Base-by-base conservation (phyloP, 2,329 filamentous ascomycete genomes). In the Pseudogymnoascus sp. region DNA sequence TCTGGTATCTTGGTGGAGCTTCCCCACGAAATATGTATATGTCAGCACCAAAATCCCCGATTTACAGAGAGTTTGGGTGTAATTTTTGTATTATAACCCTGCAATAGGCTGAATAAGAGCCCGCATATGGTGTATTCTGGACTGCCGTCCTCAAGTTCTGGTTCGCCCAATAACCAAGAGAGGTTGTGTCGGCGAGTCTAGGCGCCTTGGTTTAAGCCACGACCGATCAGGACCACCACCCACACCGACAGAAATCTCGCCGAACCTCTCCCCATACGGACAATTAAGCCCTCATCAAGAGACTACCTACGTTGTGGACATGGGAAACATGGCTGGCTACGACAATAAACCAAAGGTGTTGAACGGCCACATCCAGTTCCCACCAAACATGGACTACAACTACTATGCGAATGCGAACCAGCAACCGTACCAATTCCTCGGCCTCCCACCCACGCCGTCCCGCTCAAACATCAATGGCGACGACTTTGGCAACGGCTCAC, bases 311-410 rank as follows among this genome's bases (percentile, higher is more conserved):
- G 48, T 25, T 25, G 25, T 54, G 48, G 48, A 54, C 25, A 10
- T 54, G 48, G 48, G 48, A 31, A 54, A 54, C 48, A 54, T 54
- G 48, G 48, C 48, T 6, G 48, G 48, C 25, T 54, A 54, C 48
- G 48, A 54, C 25, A 54, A 54, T 6, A 54, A 54, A 54, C 25
- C 48, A 31, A 54, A 54, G 25, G 21, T 54, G 48, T 10, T 54
- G 25, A 54, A 54, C 48, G 48, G 48, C n/a, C 48, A 54, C 23
- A 8, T 54, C 19, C 34, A 37, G 34, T 41, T 61, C 57, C 36
- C 60, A 45, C 43, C 69, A 67, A 60, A 60, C 25, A 86, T 86
- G 83, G 82, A 86, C 69, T 86, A 84, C 73, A 77, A 79, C 62
- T 85, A 82, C 73, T 85, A 80, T 69, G 71, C 74, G 61, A 70